Percentiles rank a stretch among this genome's conserved stretches.
Evolutionary conservation across 2,329 filamentous ascomycete species (phyloP).

Genomic region (Botrytis porri): DNA sequence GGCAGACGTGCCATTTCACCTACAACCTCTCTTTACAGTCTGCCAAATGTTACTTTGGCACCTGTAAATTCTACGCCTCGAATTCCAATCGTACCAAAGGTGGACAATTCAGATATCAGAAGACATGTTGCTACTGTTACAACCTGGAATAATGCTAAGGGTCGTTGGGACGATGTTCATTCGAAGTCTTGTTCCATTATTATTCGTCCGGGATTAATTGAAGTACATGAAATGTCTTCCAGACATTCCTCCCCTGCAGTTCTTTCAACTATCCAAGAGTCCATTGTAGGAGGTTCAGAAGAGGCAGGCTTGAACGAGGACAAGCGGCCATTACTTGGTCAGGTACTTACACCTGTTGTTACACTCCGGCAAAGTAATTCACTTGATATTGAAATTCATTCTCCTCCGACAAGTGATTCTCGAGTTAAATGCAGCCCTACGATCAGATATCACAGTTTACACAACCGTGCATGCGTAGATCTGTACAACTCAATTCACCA

Average conservation of each 20-base stretch:
- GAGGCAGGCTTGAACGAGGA: conserved; percentile 31
- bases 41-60: conserved; percentile 53
- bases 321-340: conserved; percentile 55
- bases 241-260: conserved; percentile 26
- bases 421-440: conserved; percentile 64
- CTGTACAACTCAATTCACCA: conserved; percentile 86
- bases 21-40: conserved; percentile 19
- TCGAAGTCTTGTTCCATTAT: conserved; percentile 52
- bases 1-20: conserved; percentile 18
- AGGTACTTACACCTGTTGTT: conserved; percentile 89
- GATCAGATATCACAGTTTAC: conserved; percentile 76
- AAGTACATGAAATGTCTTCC: conserved; percentile 50
- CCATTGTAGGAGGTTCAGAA: conserved; percentile 11
- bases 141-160: conserved; percentile 59
- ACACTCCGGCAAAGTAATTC: conserved; percentile 87
- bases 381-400: conserved; percentile 90
- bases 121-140: conserved; percentile 55
- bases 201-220: conserved; percentile 57
- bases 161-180: conserved; percentile 58
- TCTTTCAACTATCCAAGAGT: conserved; percentile 18
- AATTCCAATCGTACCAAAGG: conserved; percentile 47
- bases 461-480: conserved; percentile 71
- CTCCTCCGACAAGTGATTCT: conserved; percentile 72
- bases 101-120: conserved; percentile 41
- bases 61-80: conserved; percentile 84